Conservation (phyloP, 768 basidiomycete species). For the Psilocybe subaeruginosa region DNA sequence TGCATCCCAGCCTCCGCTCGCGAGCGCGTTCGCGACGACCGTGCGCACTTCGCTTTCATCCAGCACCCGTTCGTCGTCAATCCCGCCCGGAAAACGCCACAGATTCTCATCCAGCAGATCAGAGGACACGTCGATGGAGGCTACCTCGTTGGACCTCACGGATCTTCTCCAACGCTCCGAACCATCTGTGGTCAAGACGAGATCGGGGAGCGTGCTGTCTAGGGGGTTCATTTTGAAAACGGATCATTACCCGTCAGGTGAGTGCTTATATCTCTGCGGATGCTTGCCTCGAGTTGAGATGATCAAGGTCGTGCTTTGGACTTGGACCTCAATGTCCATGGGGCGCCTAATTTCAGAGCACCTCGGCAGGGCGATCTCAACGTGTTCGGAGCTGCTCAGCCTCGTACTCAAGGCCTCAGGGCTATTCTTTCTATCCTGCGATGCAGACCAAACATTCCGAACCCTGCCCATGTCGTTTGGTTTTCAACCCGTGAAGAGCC, state of each 20-base stretch:
- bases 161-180: conserved; percentile 65
- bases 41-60: background rate
- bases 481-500: conserved; percentile 98
- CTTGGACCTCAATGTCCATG: conserved; percentile 88
- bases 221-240: conserved; percentile 95
- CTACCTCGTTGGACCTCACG: conserved; percentile 51
- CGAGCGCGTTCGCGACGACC: background rate
- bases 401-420: conserved; percentile 87
- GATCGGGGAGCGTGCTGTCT: conserved; percentile 81
- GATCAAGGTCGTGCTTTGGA: conserved; percentile 80
- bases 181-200: conserved; percentile 78
- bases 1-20: background rate
- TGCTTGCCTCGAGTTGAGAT: background rate
- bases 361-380: conserved; percentile 80
- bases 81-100: background rate
- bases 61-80: background rate
- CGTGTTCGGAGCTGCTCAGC: conserved; percentile 95
- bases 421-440: conserved; percentile 87
- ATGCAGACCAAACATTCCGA: conserved; percentile 64
- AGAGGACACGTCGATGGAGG: background rate
- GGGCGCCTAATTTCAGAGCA: conserved; percentile 94
- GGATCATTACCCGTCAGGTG: conserved; percentile 83
- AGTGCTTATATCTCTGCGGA: conserved; percentile 11
- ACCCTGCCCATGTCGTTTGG: conserved; percentile 86
- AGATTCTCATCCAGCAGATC: background rate